Percentiles rank a stretch among this genome's conserved stretches.
These are phyloP conservation scores for Sugiyamaella novakii DNA, from an alignment of 1,139 yeast genomes.

Conservation along the genomic window DNA sequence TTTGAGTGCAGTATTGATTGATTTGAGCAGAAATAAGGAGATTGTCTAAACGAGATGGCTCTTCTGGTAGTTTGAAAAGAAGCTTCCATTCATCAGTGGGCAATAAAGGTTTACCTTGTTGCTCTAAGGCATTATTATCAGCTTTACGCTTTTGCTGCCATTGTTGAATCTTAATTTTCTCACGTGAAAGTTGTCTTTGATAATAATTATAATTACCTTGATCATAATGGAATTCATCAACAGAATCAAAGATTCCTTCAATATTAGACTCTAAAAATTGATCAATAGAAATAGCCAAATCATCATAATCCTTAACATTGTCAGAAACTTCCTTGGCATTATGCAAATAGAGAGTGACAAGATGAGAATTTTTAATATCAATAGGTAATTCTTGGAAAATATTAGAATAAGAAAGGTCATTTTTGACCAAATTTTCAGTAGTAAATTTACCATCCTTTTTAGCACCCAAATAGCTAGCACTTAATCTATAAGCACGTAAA, in stretches of 20 bases:
- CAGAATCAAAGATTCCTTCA: constrained; percentile 71
- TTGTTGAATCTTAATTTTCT: constrained; percentile 66
- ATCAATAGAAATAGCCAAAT: constrained; percentile 48
- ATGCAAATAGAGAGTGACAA: constrained; percentile 49
- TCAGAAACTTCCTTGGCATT: constrained; percentile 38
- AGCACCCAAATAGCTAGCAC: constrained; percentile 60
- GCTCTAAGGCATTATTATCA: constrained; percentile 63
- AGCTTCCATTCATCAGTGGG: constrained; percentile 66
- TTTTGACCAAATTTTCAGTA: constrained; percentile 62
- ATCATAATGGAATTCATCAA: constrained; percentile 78
- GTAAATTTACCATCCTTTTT: constrained; percentile 57
- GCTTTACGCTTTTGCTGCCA: constrained; percentile 74
- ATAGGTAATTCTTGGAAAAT: constrained; percentile 75
- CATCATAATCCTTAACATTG: constrained; percentile 34
- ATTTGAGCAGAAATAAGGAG: constrained; percentile 70
- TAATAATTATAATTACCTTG: constrained; percentile 78
- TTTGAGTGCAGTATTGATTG: constrained; percentile 66
- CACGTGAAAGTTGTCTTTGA: constrained; percentile 76
- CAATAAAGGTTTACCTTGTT: constrained; percentile 57
- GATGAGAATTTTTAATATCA: constrained; percentile 60
- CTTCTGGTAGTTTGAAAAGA: constrained; percentile 67
- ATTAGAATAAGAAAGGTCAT: constrained; percentile 65
- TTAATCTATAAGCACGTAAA: constrained; percentile 70
- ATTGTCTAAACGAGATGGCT: constrained; percentile 76
- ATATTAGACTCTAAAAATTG: constrained; percentile 51